Evolutionary conservation across 2,329 filamentous ascomycete species (phyloP).

Genomic region (Pseudogymnoascus sp.): DNA sequence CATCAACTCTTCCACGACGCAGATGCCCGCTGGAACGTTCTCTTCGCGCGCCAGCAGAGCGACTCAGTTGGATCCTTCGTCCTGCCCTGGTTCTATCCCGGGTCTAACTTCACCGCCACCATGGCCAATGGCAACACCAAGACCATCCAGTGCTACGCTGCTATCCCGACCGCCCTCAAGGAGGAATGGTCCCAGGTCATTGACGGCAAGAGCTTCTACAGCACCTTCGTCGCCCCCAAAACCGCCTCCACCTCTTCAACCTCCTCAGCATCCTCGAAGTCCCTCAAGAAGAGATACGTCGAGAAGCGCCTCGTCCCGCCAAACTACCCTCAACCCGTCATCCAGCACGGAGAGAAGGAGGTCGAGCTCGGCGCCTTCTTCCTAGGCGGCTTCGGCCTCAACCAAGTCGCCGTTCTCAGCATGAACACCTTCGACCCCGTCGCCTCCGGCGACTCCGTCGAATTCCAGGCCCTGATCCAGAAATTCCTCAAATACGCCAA

Average conservation of each 20-base stretch:
- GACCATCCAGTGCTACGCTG: slow-evolving; percentile 16
- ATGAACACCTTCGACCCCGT: slow-evolving; percentile 26
- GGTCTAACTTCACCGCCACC: slow-evolving; percentile 23
- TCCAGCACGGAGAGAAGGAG: slow-evolving; percentile 1
- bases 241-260: neutral
- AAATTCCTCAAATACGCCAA: slow-evolving; percentile 39
- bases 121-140: slow-evolving; percentile 23
- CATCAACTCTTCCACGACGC: slow-evolving; percentile 19
- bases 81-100: slow-evolving; percentile 25
- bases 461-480: slow-evolving; percentile 23
- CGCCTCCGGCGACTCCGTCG: slow-evolving; percentile 17
- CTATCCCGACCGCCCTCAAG: slow-evolving; percentile 18
- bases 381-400: slow-evolving; percentile 18
- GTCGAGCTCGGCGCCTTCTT: slow-evolving; percentile 14
- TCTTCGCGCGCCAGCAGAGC: slow-evolving; percentile 18
- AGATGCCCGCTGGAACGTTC: slow-evolving; percentile 27
- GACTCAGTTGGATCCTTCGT: neutral
- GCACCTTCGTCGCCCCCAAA: slow-evolving; percentile 31
- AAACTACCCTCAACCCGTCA: slow-evolving; percentile 3
- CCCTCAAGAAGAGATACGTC: slow-evolving; percentile 15
- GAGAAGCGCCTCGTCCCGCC: slow-evolving; percentile 9
- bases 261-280: slow-evolving; percentile 12
- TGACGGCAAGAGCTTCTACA: slow-evolving; percentile 36
- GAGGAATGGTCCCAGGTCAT: slow-evolving; percentile 23
- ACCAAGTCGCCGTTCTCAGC: slow-evolving; percentile 28